Base-by-base conservation (phyloP, 768 basidiomycete genomes). In the Hygrophoropsis aurantiaca region DNA sequence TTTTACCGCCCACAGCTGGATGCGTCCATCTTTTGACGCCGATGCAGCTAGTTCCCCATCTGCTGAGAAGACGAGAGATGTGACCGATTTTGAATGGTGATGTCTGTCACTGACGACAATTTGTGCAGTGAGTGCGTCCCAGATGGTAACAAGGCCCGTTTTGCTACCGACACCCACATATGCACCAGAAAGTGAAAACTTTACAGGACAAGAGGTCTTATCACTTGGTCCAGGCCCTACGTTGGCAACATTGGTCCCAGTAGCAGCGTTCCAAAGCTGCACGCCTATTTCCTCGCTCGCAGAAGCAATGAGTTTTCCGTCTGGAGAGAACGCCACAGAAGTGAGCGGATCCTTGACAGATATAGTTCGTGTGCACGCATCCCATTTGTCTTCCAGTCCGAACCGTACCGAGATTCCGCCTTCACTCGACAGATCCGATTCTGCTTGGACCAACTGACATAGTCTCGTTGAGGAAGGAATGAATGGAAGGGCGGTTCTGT, bases 101-200 rank as follows among this genome's bases (percentile, higher is more conserved):
- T 20, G 32, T 21, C 43, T 47, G 15, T 58, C 42, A 15, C 50
- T 60, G 48, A 11, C 55, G 40, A 4, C 58, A 38, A 11, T 46
- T 60, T n/a, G 58, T 58, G 56, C 56, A 4, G 56, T 54, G 23
- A 46, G n/a, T 32, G 51, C 52, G 38, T 59, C 58, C 58, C 58
- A 59, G 18, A 57, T 36, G 0, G 30, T 18, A 16, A 60, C 49
- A 18, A 42, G 54, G 8, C 58, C 58, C 1, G 24, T 43, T 26
- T 44, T 50, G 16, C 57, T 58, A 1, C 52, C 58, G 2, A 50
- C 52, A 0, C 59, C 58, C 21, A 60, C 36, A 15, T 57, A 55
- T 7, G 51, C 30, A 4, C 58, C 58, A 4, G 55, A 60, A 9
- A 43, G 42, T 3, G 58, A 57, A 36, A 60, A 60, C 3, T 47